Evolutionary conservation across 305 asterid genomes (phyloP).

Genomic region (Andrographis paniculata): DNA sequence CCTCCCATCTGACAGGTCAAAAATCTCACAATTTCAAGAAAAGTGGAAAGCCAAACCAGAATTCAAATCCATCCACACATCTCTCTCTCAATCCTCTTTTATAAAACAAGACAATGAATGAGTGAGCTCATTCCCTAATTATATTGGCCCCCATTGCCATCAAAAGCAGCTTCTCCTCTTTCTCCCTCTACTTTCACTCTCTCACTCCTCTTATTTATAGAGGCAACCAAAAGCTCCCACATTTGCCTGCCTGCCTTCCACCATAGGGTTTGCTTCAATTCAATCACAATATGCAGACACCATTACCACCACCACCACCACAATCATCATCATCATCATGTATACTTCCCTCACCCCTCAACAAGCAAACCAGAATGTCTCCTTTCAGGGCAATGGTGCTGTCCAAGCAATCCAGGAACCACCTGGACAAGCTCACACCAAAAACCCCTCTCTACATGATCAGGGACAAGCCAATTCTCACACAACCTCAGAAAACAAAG

Average conservation of each 20-base stretch:
- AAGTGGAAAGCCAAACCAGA: neutral
- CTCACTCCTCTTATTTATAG: constrained; percentile 23
- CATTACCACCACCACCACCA: too few relatives aligned
- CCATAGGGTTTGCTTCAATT: too few relatives aligned
- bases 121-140: neutral
- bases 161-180: neutral
- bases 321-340: too few relatives aligned
- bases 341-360: too few relatives aligned
- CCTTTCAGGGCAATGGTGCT: too few relatives aligned
- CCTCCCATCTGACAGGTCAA: neutral
- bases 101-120: neutral
- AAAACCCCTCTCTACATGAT: neutral
- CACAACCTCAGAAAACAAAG: constrained; percentile 38
- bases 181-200: neutral
- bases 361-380: too few relatives aligned
- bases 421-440: neutral
- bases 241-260: too few relatives aligned
- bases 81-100: neutral
- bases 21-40: neutral
- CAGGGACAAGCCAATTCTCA: constrained; percentile 27
- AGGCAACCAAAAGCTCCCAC: too few relatives aligned
- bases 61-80: neutral
- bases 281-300: too few relatives aligned
- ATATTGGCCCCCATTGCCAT: neutral
- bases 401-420: too few relatives aligned